These are phyloP conservation scores for Musa acuminata DNA, from an alignment of 176 grass and related monocot species.

Conservation along the genomic window DNA sequence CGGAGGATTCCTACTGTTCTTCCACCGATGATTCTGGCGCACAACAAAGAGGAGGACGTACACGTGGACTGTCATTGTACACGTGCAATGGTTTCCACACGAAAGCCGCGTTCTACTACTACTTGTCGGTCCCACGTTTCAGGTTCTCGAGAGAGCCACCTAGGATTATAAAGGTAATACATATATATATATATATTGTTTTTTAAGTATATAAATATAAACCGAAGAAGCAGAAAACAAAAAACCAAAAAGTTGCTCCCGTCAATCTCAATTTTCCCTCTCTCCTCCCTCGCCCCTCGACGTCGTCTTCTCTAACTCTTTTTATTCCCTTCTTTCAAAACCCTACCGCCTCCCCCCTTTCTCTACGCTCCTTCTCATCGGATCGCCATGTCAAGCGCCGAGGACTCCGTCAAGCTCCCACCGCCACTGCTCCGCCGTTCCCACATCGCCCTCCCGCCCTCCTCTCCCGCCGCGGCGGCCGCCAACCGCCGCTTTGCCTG, in stretches of 20 bases:
- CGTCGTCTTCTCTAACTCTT: not conserved
- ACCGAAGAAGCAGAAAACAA: not conserved
- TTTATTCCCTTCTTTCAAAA: not conserved
- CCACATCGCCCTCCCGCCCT: not conserved
- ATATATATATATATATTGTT: not conserved
- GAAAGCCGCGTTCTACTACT: too few relatives aligned
- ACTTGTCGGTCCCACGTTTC: too few relatives aligned
- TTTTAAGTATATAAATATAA: not conserved
- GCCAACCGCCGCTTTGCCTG: not conserved
- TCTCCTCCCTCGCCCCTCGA: not conserved
- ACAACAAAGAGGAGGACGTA: too few relatives aligned
- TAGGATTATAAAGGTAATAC: not conserved
- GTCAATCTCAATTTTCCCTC: conserved; percentile 5
- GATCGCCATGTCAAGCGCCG: conserved; percentile 3
- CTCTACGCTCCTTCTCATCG: not conserved
- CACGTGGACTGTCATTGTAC: too few relatives aligned
- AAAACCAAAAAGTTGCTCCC: not conserved
- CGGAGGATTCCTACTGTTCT: too few relatives aligned
- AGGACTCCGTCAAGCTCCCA: not conserved
- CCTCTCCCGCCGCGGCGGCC: not conserved
- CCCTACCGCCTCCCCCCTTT: not conserved
- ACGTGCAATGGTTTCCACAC: too few relatives aligned
- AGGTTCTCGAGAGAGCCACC: not conserved
- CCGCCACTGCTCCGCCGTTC: not conserved
- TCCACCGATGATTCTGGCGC: too few relatives aligned